A percentile compares a stretch with the other conserved stretches of the same genome.
Evolutionary conservation across 2,329 filamentous ascomycete genomes (phyloP).

Genomic region (Diplodia mutila): DNA sequence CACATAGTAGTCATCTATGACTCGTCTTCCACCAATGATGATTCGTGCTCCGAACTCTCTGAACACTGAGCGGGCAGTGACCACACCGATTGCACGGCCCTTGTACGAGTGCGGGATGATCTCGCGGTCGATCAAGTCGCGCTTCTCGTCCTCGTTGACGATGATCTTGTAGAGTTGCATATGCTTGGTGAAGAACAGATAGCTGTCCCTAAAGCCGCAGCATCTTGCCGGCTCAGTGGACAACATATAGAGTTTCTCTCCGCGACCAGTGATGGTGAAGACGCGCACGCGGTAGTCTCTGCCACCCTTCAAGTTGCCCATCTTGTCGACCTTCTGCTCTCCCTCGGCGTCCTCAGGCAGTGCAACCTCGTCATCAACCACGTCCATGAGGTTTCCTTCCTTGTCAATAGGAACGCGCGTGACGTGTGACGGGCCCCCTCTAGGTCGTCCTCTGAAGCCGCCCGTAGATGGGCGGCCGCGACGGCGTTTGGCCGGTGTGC

Average conservation of each 20-base stretch:
- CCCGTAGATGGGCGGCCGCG: conserved; percentile 54
- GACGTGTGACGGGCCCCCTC: conserved; percentile 73
- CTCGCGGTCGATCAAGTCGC: conserved; percentile 90
- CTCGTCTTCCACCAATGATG: conserved; percentile 83
- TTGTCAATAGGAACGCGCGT: conserved; percentile 88
- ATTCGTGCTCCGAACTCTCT: conserved; percentile 95
- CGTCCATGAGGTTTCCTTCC: conserved; percentile 88
- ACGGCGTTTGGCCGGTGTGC: conserved; percentile 54
- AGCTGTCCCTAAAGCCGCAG: conserved; percentile 96
- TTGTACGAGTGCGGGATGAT: conserved; percentile 99
- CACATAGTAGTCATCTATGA: conserved; percentile 89
- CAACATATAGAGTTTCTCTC: conserved; percentile 91
- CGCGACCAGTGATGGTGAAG: conserved; percentile 85
- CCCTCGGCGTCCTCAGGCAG: conserved; percentile 86
- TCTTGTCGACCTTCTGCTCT: conserved; percentile 90
- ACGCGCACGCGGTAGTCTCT: conserved; percentile 94
- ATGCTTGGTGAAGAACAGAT: conserved; percentile 98
- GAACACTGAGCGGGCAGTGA: conserved; percentile 95
- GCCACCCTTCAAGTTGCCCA: conserved; percentile 78
- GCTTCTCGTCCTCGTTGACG: conserved; percentile 95
- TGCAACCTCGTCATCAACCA: conserved; percentile 88
- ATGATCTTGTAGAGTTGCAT: conserved; percentile 97
- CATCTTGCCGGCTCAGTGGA: conserved; percentile 96
- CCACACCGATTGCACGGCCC: conserved; percentile 93
- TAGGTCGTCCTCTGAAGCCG: conserved; percentile 73